These are phyloP conservation scores for Botrytis byssoidea DNA, from an alignment of 2,329 filamentous ascomycete species.

Conservation along the genomic window DNA sequence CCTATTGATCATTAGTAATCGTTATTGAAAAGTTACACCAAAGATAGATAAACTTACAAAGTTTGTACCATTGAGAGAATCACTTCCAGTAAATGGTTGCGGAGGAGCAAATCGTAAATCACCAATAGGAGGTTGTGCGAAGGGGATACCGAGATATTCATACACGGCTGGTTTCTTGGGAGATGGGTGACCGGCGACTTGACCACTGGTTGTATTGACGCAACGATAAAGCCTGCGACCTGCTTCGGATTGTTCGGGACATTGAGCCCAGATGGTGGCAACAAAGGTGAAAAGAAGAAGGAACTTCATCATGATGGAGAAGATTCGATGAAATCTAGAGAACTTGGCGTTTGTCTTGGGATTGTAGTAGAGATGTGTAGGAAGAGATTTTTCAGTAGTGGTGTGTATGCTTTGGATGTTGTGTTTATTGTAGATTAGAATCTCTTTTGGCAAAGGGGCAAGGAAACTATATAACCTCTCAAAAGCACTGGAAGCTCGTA, in stretches of 20 bases:
- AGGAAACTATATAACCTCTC: neutral
- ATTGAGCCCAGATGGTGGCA: neutral
- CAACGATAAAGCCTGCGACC: neutral
- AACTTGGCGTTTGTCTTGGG: neutral
- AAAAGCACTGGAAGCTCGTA: neutral
- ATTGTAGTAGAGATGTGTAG: neutral
- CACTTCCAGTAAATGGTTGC: conserved; percentile 22
- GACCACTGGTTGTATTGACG: conserved; percentile 30
- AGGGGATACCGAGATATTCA: conserved; percentile 44
- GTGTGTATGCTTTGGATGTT: neutral
- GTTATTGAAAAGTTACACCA: neutral
- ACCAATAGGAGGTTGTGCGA: conserved; percentile 43
- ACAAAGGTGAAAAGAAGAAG: neutral
- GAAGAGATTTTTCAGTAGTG: neutral
- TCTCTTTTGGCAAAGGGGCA: neutral
- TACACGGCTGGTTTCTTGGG: conserved; percentile 30
- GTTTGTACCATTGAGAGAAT: conserved; percentile 27
- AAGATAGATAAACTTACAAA: conserved; percentile 27
- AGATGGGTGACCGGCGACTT: conserved; percentile 33
- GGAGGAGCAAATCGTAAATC: conserved; percentile 41
- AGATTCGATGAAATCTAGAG: neutral
- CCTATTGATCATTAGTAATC: neutral
- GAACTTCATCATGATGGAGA: neutral
- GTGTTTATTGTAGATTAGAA: neutral
- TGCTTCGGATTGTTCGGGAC: neutral